These are phyloP conservation scores for Myrica gale DNA, from an alignment of 306 rosid species.

Conservation along the genomic window DNA sequence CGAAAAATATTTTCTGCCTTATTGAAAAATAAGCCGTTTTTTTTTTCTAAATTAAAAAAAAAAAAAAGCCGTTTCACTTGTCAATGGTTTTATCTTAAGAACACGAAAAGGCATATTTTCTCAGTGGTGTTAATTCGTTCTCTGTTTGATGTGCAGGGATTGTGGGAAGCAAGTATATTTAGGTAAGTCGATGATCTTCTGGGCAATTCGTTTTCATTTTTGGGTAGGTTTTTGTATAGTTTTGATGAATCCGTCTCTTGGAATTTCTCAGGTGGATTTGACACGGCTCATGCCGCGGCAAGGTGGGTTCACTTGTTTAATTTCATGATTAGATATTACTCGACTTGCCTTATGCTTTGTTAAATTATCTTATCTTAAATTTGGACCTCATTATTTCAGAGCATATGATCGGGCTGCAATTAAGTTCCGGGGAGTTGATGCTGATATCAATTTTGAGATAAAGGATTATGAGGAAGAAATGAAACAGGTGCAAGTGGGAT, in stretches of 20 bases:
- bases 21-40: too few relatives aligned
- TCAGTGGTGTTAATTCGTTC: not conserved
- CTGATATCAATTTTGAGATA: conserved; percentile 49
- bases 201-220: not conserved
- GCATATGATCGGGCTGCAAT: conserved; percentile 64
- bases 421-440: conserved; percentile 56
- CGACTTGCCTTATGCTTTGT: not conserved
- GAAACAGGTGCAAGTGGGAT: conserved; percentile 34
- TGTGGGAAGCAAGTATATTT: conserved; percentile 64
- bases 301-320: conserved; percentile 23
- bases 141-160: conserved; percentile 36
- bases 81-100: not conserved
- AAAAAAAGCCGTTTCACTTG: too few relatives aligned
- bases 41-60: too few relatives aligned
- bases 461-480: conserved; percentile 50
- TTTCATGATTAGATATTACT: not conserved
- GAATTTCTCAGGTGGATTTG: conserved; percentile 49
- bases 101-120: not conserved
- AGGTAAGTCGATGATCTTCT: conserved; percentile 32
- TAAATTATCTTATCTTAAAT: too few relatives aligned
- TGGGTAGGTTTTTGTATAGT: not conserved
- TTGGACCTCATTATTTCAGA: conserved; percentile 21
- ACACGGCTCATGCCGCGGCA: conserved; percentile 60
- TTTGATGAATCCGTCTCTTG: conserved; percentile 7
- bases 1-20: too few relatives aligned